Evolutionary conservation across 1,284 basidiomycete species (phyloP), one percentile per base, ranked within the genome.

Genomic region (Ceraceosorus guamensis): DNA sequence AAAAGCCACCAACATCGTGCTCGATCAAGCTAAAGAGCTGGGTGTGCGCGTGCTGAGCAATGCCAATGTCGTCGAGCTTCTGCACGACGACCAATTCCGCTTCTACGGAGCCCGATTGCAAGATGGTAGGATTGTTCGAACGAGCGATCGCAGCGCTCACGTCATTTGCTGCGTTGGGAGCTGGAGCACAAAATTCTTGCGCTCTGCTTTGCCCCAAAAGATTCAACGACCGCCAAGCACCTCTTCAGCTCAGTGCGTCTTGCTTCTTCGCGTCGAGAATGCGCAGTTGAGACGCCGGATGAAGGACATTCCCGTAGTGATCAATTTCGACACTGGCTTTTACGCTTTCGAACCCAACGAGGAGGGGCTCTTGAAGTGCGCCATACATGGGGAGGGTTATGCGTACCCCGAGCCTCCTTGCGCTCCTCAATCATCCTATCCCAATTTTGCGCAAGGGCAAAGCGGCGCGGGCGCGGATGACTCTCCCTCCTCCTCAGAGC

Each of bases 161-260:
- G 79, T 91, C 30, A 72, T 91, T 35, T 83, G 87, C 11, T 79
- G 84, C 6, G n/a, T n/a, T n/a, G n/a, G 89, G 89, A 30, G 83
- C 88, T 5, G 91, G 91, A 91, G 89, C 89, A 0, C 82, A 85
- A 2, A 85, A 87, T 0, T n/a, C 77, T 86, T 11, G 53, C 13
- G 55, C 8, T 6, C n/a, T 32, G 11, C 39, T 3, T n/a, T 39
- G 1, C 16, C 72, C 65, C 65, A 49, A 43, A 61, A 49, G 2
- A 34, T 32, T 4, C n/a, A 14, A 18, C 49, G 56, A 53, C 51
- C 55, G 46, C 57, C 60, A 41, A 57, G 65, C 6, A 59, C 56
- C 18, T 62, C 65, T 8, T 61, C 66, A 2, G 71, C 71, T 0
- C 91, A 95, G 77, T 84, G 81, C 59, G 77, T 92, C 30, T 85